Conservation (phyloP, 225 moss, liverwort and hornwort genomes). For the Pleurozium schreberi region DNA sequence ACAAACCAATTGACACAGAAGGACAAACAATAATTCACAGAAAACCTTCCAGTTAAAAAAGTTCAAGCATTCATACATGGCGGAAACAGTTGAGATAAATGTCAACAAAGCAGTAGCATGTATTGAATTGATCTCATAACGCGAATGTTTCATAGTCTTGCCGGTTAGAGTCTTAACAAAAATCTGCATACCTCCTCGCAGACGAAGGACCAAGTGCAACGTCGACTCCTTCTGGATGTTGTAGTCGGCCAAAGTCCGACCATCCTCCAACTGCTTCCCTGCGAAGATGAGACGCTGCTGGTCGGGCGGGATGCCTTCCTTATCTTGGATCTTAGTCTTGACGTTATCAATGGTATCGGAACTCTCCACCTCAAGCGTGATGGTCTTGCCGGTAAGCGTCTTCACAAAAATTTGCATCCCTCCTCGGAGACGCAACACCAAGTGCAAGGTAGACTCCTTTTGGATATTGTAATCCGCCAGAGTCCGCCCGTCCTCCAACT, state of each 20-base stretch:
- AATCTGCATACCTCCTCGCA: not conserved
- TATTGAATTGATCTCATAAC: not conserved
- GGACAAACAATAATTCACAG: no score
- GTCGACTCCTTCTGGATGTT: constrained; percentile 2
- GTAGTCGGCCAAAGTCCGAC: not conserved
- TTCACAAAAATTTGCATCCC: not conserved
- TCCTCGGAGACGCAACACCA: not conserved
- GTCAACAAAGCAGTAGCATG: not conserved
- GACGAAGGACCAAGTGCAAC: not conserved
- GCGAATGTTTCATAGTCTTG: not conserved
- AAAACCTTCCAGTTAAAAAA: fast-evolving
- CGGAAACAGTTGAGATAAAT: not conserved
- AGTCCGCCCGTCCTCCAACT: not conserved
- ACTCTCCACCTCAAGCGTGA: not conserved
- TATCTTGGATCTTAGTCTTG: not conserved
- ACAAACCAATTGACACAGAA: not conserved
- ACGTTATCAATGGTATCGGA: not conserved
- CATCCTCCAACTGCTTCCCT: not conserved
- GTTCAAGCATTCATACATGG: not conserved
- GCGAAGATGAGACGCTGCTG: not conserved
- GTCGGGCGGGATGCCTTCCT: not conserved
- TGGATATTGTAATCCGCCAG: not conserved
- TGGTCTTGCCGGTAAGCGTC: not conserved
- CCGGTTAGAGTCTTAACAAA: not conserved
- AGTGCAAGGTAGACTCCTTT: not conserved